These are phyloP conservation scores for Penicillium sp. DNA, from an alignment of 2,329 filamentous ascomycete genomes.

Conservation along the genomic window DNA sequence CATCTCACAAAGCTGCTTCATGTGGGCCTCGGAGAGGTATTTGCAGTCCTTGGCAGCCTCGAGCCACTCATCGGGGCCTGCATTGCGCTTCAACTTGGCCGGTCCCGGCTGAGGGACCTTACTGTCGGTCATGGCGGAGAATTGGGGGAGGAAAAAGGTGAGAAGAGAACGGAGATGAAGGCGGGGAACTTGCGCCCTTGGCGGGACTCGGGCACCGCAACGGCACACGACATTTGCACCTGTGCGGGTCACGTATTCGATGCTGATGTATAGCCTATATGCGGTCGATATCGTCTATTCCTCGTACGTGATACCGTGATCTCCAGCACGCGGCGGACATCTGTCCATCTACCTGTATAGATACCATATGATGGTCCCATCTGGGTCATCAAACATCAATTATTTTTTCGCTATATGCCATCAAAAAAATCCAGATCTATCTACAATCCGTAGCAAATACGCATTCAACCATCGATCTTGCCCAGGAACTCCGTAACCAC, in stretches of 20 bases:
- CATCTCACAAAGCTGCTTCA: constrained; percentile 98
- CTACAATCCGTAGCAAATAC: not conserved
- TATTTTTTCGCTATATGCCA: constrained; percentile 1
- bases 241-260: not conserved
- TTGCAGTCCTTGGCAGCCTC: constrained; percentile 96
- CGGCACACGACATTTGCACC: constrained; percentile 17
- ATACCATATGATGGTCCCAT: too few relatives aligned
- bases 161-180: constrained; percentile 16
- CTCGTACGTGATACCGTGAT: too few relatives aligned
- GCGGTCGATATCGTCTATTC: too few relatives aligned
- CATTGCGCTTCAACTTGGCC: constrained; percentile 76
- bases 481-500: constrained; percentile 59
- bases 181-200: constrained; percentile 15
- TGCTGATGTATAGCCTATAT: too few relatives aligned
- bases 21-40: constrained; percentile 90
- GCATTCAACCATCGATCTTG: constrained; percentile 22
- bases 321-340: too few relatives aligned
- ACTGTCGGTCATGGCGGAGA: constrained; percentile 42
- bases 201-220: constrained; percentile 14
- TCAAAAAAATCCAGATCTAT: not conserved
- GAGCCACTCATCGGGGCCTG: constrained; percentile 92
- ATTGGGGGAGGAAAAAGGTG: constrained; percentile 3
- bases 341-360: too few relatives aligned
- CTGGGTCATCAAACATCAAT: not conserved
- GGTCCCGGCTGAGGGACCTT: constrained; percentile 86